Conservation (phyloP, 108 stramenopile genomes). For the Cyclotella baltica region DNA sequence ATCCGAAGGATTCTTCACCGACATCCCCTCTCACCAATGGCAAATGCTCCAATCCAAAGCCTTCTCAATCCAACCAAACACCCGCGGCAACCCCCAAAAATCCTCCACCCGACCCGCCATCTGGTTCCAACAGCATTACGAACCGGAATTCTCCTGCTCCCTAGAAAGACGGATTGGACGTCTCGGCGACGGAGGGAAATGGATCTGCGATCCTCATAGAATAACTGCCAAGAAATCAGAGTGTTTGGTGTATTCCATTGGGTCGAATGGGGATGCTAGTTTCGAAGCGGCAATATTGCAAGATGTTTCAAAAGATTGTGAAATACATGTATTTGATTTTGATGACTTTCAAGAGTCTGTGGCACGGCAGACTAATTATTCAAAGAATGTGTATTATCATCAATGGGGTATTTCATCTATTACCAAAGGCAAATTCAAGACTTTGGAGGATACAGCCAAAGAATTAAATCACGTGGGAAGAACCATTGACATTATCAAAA, state of each 20-base stretch:
- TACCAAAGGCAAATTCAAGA: constrained; percentile 34
- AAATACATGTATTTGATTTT: constrained; percentile 64
- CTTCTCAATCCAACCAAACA: neutral
- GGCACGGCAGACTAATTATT: neutral
- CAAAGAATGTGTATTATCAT: constrained; percentile 27
- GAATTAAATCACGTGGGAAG: constrained; percentile 41
- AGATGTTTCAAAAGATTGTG: constrained; percentile 36
- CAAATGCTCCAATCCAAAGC: neutral
- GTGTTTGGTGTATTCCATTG: constrained; percentile 53
- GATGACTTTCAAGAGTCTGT: constrained; percentile 6
- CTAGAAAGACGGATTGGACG: constrained; percentile 16
- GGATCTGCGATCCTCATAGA: constrained; percentile 56
- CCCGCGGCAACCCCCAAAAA: neutral
- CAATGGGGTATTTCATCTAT: constrained; percentile 44
- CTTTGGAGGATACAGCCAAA: constrained; percentile 38
- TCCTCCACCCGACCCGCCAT: neutral
- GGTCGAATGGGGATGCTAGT: constrained; percentile 42
- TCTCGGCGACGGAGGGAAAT: constrained; percentile 40
- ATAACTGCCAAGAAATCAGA: constrained; percentile 30
- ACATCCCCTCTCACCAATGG: constrained; percentile 12
- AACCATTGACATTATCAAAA: constrained; percentile 48
- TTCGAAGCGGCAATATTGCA: constrained; percentile 42
- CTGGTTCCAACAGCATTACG: constrained; percentile 41
- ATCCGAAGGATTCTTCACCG: constrained; percentile 12
- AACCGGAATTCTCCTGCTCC: constrained; percentile 38